Conservation (phyloP, 371 early-diverging fungal species). For the Gilbertella persicaria region DNA sequence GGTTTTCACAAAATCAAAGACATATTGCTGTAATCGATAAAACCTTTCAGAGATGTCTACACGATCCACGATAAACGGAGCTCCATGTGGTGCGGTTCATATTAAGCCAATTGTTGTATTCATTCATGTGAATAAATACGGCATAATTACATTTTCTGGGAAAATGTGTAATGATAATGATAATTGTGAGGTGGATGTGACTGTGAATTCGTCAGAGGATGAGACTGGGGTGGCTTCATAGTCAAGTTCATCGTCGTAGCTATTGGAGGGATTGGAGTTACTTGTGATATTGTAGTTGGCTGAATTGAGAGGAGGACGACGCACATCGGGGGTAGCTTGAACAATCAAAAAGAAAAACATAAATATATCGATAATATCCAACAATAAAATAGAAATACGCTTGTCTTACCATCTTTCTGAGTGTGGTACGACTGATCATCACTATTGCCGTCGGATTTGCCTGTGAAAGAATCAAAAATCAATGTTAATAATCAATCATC, state of each 20-base stretch:
- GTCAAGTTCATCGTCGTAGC: conserved; percentile 4
- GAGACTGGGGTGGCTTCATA: conserved; percentile 5
- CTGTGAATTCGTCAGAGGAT: conserved; percentile 6
- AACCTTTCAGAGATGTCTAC: conserved; percentile 12
- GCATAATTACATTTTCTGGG: no score
- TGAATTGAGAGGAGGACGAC: conserved; percentile 7
- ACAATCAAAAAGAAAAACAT: no score
- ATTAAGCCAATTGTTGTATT: no score
- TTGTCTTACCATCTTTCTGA: no score
- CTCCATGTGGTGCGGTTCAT: conserved; percentile 4
- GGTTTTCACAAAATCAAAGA: conserved; percentile 10
- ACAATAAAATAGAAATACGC: no score
- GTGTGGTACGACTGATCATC: no score
- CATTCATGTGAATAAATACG: no score
- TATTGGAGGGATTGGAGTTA: conserved; percentile 2
- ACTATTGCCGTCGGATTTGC: no score
- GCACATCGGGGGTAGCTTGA: conserved; percentile 5
- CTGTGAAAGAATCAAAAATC: no score
- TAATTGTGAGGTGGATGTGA: conserved; percentile 7
- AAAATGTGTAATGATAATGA: conserved; percentile 10
- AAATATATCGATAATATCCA: no score
- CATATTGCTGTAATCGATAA: conserved; percentile 13
- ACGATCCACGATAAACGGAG: conserved; percentile 11
- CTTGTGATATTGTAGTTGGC: conserved; percentile 5
- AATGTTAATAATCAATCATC: no score